phyloP scores from a whole-genome alignment of 768 basidiomycete genomes.

The Leccinum uliginosum region DNA sequence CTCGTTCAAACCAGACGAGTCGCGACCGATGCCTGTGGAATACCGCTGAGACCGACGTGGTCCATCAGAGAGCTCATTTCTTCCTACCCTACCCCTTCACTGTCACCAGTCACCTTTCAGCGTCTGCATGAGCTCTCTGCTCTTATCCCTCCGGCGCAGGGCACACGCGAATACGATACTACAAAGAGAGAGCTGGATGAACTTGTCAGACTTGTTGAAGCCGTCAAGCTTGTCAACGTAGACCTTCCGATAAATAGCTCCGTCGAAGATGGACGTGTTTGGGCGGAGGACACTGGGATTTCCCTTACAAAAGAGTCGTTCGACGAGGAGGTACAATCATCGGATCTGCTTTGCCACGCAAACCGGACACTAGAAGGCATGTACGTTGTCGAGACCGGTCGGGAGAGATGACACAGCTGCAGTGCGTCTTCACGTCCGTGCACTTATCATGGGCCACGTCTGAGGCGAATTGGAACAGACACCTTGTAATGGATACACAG shows the following conservation, averaged over 20 bases:
- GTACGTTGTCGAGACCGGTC: conserved; percentile 57
- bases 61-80: conserved; percentile 73
- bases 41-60: conserved; percentile 71
- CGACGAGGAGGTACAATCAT: conserved; percentile 34
- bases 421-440: conserved; percentile 5
- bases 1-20: conserved; percentile 9
- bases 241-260: conserved; percentile 23
- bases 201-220: conserved; percentile 74
- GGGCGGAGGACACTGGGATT: conserved; percentile 37
- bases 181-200: conserved; percentile 63
- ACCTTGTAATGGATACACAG: neutral
- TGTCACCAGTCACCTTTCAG: conserved; percentile 53
- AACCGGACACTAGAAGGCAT: conserved; percentile 43
- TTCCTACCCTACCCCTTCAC: conserved; percentile 66
- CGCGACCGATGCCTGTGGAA: conserved; percentile 53
- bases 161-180: conserved; percentile 46
- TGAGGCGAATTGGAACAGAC: neutral
- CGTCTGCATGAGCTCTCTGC: conserved; percentile 73
- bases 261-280: conserved; percentile 40
- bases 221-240: conserved; percentile 60
- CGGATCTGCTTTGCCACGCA: conserved; percentile 48
- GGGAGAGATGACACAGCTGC: conserved; percentile 17
- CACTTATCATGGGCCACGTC: neutral
- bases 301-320: conserved; percentile 20
- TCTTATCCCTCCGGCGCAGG: conserved; percentile 58